phyloP scores from a whole-genome alignment of 164 flowering plant species.

The Piper betle region DNA sequence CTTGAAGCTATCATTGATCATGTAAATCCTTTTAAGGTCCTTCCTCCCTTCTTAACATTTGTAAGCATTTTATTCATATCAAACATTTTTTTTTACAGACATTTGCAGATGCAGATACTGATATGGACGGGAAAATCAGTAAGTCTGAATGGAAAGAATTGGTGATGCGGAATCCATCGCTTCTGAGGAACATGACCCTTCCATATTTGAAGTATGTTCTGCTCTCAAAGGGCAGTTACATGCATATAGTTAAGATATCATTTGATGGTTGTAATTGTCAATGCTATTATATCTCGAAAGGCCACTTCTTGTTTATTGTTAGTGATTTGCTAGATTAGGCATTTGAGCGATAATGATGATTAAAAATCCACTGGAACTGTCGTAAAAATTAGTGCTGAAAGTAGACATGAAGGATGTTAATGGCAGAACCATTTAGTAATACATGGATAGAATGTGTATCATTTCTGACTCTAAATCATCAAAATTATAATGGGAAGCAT shows the following conservation, averaged over 20 bases:
- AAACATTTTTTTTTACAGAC: slow-evolving; percentile 33
- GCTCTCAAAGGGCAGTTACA: background rate
- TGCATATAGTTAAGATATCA: background rate
- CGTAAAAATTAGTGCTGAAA: no score
- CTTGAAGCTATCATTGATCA: slow-evolving; percentile 68
- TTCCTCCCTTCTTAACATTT: background rate
- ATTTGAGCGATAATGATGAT: no score
- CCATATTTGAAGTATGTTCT: slow-evolving; percentile 61
- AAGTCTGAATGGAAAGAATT: slow-evolving; percentile 70
- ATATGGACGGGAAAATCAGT: slow-evolving; percentile 58
- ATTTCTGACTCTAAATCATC: background rate
- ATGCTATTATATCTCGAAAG: background rate
- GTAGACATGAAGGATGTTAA: no score
- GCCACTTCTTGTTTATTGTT: background rate
- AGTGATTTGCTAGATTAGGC: background rate
- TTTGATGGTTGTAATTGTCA: background rate
- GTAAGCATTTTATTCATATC: background rate
- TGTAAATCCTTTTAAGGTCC: slow-evolving; percentile 16
- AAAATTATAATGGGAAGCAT: background rate
- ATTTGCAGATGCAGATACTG: slow-evolving; percentile 75
- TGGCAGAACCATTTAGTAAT: no score
- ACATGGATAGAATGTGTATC: background rate
- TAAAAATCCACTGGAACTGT: no score
- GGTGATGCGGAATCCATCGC: slow-evolving; percentile 45
- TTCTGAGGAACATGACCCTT: slow-evolving; percentile 82